Percentiles rank a stretch among this genome's conserved stretches.
Evolutionary conservation across 352 stramenopile species (phyloP).

Genomic region (Globisporangium uncinulatum): DNA sequence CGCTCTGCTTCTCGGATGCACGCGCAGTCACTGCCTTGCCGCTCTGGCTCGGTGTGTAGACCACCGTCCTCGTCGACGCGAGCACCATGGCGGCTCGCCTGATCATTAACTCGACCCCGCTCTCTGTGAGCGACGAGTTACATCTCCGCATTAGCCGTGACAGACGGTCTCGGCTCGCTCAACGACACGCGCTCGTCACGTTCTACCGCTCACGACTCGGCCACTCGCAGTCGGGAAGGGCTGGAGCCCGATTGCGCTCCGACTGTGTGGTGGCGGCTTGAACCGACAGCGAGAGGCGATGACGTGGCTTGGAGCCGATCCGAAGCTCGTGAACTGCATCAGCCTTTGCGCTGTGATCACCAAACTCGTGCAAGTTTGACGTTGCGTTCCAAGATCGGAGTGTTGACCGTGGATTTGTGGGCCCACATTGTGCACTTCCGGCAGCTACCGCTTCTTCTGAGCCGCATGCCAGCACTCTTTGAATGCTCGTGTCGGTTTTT

Average conservation of each 20-base stretch:
- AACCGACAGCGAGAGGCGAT: background rate
- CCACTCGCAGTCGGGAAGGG: no score
- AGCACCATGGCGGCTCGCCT: conserved; percentile 8
- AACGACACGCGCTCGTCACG: no score
- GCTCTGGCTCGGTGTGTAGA: conserved; percentile 11
- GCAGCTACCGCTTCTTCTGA: conserved; percentile 4
- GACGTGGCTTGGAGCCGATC: background rate
- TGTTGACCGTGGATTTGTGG: background rate
- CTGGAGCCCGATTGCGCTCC: no score
- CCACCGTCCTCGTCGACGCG: conserved; percentile 17
- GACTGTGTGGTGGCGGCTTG: no score
- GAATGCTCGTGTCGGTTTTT: conserved; percentile 8
- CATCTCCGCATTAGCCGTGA: no score
- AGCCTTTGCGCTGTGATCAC: background rate
- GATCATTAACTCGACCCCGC: background rate
- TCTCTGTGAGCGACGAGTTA: no score
- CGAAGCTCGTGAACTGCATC: conserved; percentile 4
- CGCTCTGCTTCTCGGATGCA: conserved; percentile 8
- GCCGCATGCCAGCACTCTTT: conserved; percentile 6
- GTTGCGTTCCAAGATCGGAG: background rate
- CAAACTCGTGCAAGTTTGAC: conserved; percentile 5
- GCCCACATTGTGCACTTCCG: conserved; percentile 1
- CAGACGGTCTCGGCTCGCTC: no score
- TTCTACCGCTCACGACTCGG: no score
- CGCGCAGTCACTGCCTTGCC: conserved; percentile 4